phyloP scores from a whole-genome alignment of 75 land plant species.

The Picea glauca region DNA sequence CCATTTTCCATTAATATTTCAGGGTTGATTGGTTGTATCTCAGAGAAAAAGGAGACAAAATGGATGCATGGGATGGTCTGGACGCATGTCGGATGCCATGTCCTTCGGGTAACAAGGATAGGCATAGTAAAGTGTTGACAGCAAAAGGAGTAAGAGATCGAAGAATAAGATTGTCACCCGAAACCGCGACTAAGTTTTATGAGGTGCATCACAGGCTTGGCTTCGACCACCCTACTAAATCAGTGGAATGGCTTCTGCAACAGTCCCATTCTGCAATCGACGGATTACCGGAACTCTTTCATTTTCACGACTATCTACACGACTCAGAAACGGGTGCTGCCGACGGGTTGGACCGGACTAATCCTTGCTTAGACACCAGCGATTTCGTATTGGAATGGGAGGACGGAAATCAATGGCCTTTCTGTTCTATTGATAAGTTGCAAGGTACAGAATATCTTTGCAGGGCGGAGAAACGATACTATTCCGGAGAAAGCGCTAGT shows the following conservation, averaged over 20 bases:
- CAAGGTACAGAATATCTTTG: not conserved
- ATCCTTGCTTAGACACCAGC: not conserved
- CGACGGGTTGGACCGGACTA: not conserved
- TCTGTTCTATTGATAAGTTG: not conserved
- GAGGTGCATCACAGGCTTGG: not conserved
- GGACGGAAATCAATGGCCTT: not conserved
- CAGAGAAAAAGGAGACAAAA: no score
- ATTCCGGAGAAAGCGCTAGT: no score
- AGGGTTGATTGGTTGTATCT: no score
- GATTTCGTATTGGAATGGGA: not conserved
- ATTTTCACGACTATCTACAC: not conserved
- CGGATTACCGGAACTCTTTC: not conserved
- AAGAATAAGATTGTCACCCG: not conserved
- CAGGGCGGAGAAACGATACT: not conserved
- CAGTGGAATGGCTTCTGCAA: conserved; percentile 1
- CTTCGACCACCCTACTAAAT: not conserved
- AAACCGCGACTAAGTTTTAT: not conserved
- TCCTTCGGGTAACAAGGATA: not conserved
- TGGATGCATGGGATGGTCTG: no score
- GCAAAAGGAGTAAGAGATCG: not conserved
- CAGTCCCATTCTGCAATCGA: not conserved
- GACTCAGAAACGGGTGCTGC: not conserved
- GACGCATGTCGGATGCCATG: no score
- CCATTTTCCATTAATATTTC: no score
- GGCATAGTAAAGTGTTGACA: conserved; percentile 5